Conservation (phyloP, 345 rosid species). For the Linum trigynum region DNA sequence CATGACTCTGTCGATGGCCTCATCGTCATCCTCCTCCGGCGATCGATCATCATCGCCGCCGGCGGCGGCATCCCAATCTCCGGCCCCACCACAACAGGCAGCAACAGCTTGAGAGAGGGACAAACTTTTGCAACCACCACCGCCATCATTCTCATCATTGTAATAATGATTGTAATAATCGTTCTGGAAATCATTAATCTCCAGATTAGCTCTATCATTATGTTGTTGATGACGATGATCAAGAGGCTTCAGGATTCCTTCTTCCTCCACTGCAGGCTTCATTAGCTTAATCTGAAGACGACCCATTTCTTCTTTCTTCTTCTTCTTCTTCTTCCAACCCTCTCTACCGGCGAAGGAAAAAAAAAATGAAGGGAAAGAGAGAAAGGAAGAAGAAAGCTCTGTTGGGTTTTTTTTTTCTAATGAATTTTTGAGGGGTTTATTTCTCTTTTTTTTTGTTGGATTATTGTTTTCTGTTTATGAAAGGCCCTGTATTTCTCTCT, state of each 20-base stretch:
- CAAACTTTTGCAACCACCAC: neutral
- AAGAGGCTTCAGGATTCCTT: neutral
- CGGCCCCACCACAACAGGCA: neutral
- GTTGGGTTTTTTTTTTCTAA: no score
- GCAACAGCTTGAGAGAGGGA: neutral
- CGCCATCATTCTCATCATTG: neutral
- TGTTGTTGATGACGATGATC: neutral
- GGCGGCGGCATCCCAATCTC: neutral
- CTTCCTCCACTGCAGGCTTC: neutral
- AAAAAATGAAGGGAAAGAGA: neutral
- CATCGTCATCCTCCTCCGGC: conserved; percentile 1
- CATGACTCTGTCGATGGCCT: conserved; percentile 14
- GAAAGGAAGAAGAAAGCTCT: neutral
- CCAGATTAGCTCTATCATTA: neutral
- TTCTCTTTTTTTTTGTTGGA: no score
- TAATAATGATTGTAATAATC: no score
- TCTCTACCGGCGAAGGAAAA: neutral
- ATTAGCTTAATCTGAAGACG: neutral
- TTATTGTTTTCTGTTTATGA: no score
- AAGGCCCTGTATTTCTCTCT: no score
- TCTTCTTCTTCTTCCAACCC: neutral
- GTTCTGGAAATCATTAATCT: neutral
- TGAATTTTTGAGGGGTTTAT: no score
- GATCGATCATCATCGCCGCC: neutral
- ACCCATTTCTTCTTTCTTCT: neutral